phyloP scores from a whole-genome alignment of 106 monocot species.

The Dendrobium officinale region DNA sequence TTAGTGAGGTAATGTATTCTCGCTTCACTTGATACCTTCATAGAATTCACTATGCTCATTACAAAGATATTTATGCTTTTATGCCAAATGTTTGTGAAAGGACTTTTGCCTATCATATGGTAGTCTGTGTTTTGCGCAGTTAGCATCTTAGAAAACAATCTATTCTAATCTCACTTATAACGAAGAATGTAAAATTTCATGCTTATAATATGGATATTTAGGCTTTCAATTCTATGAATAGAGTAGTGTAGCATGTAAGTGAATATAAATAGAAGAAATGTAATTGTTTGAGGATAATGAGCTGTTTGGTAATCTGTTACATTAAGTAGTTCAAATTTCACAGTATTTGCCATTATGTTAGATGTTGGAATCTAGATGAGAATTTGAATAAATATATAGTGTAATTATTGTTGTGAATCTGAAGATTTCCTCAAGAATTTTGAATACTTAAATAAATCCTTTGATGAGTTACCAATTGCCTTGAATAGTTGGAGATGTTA shows the following conservation, averaged over 20 bases:
- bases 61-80: background rate
- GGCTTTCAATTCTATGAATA: background rate
- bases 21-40: background rate
- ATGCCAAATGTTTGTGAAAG: background rate
- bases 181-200: background rate
- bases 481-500: background rate
- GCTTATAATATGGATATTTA: background rate
- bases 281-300: too few relatives aligned
- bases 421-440: background rate
- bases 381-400: too few relatives aligned
- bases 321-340: too few relatives aligned
- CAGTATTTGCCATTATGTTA: too few relatives aligned
- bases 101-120: background rate
- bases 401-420: too few relatives aligned
- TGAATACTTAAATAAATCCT: background rate
- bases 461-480: background rate
- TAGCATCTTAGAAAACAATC: background rate
- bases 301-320: too few relatives aligned
- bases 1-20: conserved; percentile 31
- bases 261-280: too few relatives aligned
- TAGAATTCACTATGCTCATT: background rate
- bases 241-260: background rate
- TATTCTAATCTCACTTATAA: background rate
- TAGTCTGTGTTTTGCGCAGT: background rate
- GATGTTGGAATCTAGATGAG: too few relatives aligned